Base-by-base conservation (phyloP, 495 filamentous ascomycete species). In the Hypoxylon fragiforme region DNA sequence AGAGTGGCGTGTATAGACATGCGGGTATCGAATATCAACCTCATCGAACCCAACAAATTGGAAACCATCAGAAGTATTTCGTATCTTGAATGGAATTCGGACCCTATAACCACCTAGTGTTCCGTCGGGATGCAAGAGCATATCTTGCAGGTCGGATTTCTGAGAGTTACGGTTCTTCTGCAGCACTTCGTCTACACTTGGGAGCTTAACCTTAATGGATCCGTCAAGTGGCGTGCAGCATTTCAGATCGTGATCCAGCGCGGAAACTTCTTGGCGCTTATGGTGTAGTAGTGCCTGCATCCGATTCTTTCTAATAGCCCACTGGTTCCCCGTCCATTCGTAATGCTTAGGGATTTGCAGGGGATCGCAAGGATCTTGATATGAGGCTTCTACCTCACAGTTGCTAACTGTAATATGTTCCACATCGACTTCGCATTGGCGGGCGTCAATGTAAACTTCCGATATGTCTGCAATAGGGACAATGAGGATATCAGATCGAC, bases 21-120 rank as follows among this genome's bases (percentile, higher is more conserved):
- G 91, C 0, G 94, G 92, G 64, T 92, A 97, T 54, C 91, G 80
- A 39, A 71, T 65, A 63, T 97, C 92, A 12, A 83, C 84, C 38
- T 84, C 82, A 39, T 87, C 84, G 22, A 90, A 77, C 1, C 94
- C 95, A 18, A 94, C 89, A 70, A 96, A 97, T 28, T 95, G 90
- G 42, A 97, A 68, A 14, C 91, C 94, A 69, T 97, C 94, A 22
- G 87, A 78, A 51, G 91, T 82, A 32, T 80, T 78, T 46, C 84
- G 83, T 5, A 89, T 79, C 11, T 74, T 70, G 62, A 94, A 99
- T 44, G 92, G 86, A 51, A 97, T 88, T 69, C 78, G 57, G 69
- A 78, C 67, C 51, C 66, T 68, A 57, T 74, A 65, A 12, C 68
- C 67, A 22, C 65, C 64, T 22, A 69, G 53, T 11, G 65, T 67